These are phyloP conservation scores for Passalora sequoiae DNA, from an alignment of 2,329 filamentous ascomycete genomes.

Conservation along the genomic window DNA sequence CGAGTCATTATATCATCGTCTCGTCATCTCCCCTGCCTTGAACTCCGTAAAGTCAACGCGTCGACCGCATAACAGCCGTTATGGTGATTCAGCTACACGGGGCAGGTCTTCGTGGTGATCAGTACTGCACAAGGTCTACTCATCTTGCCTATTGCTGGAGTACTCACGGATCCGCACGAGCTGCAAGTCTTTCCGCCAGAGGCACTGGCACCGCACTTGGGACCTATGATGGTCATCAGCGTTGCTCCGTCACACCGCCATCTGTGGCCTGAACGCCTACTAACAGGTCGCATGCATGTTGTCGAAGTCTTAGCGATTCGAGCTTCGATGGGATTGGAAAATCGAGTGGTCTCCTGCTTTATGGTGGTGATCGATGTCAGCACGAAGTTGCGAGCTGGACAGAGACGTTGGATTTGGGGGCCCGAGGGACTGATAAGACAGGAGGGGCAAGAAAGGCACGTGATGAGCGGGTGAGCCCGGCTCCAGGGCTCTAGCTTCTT, in stretches of 20 bases:
- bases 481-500: no score
- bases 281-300: constrained; percentile 23
- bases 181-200: constrained; percentile 32
- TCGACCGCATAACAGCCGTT: no score
- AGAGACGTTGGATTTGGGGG: no score
- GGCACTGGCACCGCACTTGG: constrained; percentile 31
- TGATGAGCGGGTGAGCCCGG: no score
- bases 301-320: neutral
- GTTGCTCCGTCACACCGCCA: neutral
- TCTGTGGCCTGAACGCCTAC: constrained; percentile 1
- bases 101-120: constrained; percentile 32
- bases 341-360: constrained; percentile 3
- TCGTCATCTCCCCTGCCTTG: no score
- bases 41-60: no score
- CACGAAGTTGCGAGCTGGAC: no score
- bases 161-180: constrained; percentile 31
- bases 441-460: constrained; percentile 3
- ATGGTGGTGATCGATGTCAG: no score
- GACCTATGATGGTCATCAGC: constrained; percentile 20
- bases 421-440: constrained; percentile 4
- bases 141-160: no score
- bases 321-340: no score
- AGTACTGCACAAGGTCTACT: no score
- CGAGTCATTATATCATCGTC: constrained; percentile 7
- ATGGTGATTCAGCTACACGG: no score